phyloP scores from a whole-genome alignment of 228 moss, liverwort and hornwort genomes.

The Sphagnum fallax region DNA sequence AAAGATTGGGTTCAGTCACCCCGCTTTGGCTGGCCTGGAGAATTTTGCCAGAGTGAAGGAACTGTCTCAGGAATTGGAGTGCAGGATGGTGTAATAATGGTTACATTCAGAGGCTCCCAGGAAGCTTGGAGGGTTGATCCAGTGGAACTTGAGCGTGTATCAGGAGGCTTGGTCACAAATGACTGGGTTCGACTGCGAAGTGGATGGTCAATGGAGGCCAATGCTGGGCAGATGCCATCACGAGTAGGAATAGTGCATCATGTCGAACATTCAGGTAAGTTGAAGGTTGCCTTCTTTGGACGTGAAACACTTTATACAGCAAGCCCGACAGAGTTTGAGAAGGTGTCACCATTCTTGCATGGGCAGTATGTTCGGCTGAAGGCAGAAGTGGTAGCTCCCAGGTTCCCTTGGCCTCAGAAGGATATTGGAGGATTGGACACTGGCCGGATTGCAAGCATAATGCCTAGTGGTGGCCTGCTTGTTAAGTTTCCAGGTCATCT shows the following conservation, averaged over 20 bases:
- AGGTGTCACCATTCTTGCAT: constrained; percentile 33
- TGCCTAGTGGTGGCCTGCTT: constrained; percentile 77
- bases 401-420: constrained; percentile 70
- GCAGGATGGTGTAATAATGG: constrained; percentile 58
- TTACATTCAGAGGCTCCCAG: constrained; percentile 62
- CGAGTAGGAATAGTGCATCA: constrained; percentile 72
- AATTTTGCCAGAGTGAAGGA: constrained; percentile 48
- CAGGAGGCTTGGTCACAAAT: constrained; percentile 66
- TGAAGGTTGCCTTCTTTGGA: constrained; percentile 85
- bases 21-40: constrained; percentile 84
- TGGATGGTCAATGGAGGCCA: constrained; percentile 45
- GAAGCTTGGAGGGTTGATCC: constrained; percentile 96
- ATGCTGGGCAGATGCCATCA: constrained; percentile 45
- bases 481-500: constrained; percentile 87
- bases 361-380: constrained; percentile 81
- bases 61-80: constrained; percentile 54
- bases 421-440: constrained; percentile 76
- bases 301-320: constrained; percentile 77
- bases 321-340: constrained; percentile 66
- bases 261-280: constrained; percentile 58
- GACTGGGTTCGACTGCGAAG: constrained; percentile 80
- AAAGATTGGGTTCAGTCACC: constrained; percentile 56
- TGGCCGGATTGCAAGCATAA: constrained; percentile 63
- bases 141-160: constrained; percentile 73
- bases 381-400: constrained; percentile 50